Evolutionary conservation across 2,329 filamentous ascomycete species (phyloP), one percentile per base, ranked within the genome.

Genomic region (Pezicula rhizophila): DNA sequence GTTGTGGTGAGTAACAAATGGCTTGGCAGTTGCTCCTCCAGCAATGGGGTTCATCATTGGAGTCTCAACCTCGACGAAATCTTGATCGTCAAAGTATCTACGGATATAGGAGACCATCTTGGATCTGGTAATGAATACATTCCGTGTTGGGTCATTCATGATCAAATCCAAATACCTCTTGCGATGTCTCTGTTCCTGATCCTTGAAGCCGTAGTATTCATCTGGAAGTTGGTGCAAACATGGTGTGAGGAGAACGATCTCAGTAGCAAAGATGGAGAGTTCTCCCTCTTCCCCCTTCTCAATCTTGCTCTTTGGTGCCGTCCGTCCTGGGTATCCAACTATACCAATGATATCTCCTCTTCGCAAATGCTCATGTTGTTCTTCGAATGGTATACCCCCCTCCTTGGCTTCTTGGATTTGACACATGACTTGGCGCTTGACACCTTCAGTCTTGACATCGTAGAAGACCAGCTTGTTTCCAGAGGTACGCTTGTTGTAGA

Each of bases 31-130:
- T 31, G 93, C 93, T 65, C 93, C 93, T 59, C 93, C 95, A 26
- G 93, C 90, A 65, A 96, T 95, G 62, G 87, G 81, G 67, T 96
- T 95, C 80, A 99, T 91, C 82, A 97, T 96, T 5, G 93, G 92
- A 0, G 93, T 99, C 72, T 97, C 89, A 23, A 97, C 91, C 68
- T 96, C 91, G 48, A 90, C 77, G 68, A 99, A 99, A 61, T 92
- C 88, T 47, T 85, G 79, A 59, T 85, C 80, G 62, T 96, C 88
- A 60, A 99, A 89, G 77, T 85, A 99, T 61, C 81, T 58, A 44
- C 93, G 88, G 58, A 99, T 86, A 66, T 89, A 96, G 53, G 80
- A 83, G 65, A 95, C 82, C 63, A 97, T 91, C 79, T 89, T 90
- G 63, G 89, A 82, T 48, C 93, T 82, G 35, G 87, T 90, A 62